Base-by-base conservation (phyloP, 306 rosid genomes). In the Alnus glutinosa region DNA sequence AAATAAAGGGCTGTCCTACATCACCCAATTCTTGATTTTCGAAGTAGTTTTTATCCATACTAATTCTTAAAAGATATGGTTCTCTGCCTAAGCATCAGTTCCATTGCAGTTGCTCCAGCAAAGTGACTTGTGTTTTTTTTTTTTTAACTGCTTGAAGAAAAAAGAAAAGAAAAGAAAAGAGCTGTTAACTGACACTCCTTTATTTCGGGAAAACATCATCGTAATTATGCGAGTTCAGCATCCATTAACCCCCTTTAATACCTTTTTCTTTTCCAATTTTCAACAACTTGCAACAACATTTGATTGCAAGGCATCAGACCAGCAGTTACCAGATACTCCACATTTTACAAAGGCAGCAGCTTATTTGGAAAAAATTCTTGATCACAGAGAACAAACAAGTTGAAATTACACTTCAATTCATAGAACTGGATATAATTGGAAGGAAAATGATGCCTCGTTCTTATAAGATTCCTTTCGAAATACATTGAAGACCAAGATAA, bases 391-490 rank as follows among this genome's bases (percentile, higher is more conserved):
- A 70, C 18, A 70, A 9, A 9, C 34, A 4, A 70, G 0, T 18
- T 30, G 1, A 71, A 50, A 47, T 2, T 28, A 0, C 28, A 1
- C 59, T 71, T 13, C 58, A 30, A 71, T 50, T 28, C 5, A 49
- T 50, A 32, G 59, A 28, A 71, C 46, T 4, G 23, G 34, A 71
- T 18, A 71, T 7, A 42, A 49, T 13, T 18, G 13, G 55, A 51
- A 3, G 13, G 61, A 12, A 23, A 30, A 49, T 5, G 2, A 50
- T 50, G 51, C 32, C 0, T 42, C 13, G 7, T 28, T 59, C 67
- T 55, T 71, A 61, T 23, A 70, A 79, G 73, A 51, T 49, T 13
- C 50, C 36, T 50, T 42, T 19, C 42, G 5, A 81, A 68, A 75
- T 18, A 10, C 54, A 69, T 46, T 37, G 51, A 63, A 66, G 36